These are phyloP conservation scores for Daldinia concentrica DNA, from an alignment of 495 filamentous ascomycete genomes.

Conservation along the genomic window DNA sequence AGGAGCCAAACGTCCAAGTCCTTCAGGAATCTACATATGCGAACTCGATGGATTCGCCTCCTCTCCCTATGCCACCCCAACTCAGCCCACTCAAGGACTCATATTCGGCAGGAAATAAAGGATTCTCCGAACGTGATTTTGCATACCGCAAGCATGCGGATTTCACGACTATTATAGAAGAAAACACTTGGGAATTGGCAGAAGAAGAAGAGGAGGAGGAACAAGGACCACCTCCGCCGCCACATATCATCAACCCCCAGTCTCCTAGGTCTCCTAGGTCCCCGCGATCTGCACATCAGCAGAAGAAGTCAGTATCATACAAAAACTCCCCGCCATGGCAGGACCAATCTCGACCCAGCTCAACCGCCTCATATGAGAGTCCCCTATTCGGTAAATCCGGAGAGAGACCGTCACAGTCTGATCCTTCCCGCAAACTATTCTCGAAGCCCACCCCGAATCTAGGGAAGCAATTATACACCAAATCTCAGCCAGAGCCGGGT, in stretches of 20 bases:
- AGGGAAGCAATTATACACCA: constrained; percentile 16
- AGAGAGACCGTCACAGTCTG: constrained; percentile 37
- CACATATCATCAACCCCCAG: constrained; percentile 37
- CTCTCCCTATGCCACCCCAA: constrained; percentile 53
- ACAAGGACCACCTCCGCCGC: constrained; percentile 45
- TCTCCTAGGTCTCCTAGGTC: constrained; percentile 22
- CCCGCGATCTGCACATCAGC: constrained; percentile 15
- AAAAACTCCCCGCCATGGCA: constrained; percentile 31
- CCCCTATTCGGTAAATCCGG: constrained; percentile 46
- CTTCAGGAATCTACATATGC: constrained; percentile 55
- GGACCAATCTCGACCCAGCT: constrained; percentile 33
- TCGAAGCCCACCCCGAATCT: constrained; percentile 35
- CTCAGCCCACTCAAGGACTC: constrained; percentile 59
- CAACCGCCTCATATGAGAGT: constrained; percentile 47
- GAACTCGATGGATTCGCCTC: constrained; percentile 44
- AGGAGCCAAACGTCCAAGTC: constrained; percentile 60
- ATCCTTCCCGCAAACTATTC: constrained; percentile 43
- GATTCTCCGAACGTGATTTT: constrained; percentile 19
- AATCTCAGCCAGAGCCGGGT: constrained; percentile 33
- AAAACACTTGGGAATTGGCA: constrained; percentile 53
- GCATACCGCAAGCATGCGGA: constrained; percentile 45
- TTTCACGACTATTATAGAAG: constrained; percentile 57
- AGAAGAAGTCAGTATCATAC: constrained; percentile 11
- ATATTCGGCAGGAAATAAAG: constrained; percentile 55
- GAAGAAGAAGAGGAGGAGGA: constrained; percentile 40